phyloP scores from a whole-genome alignment of 345 rosid species.

The Clausena lansium region DNA sequence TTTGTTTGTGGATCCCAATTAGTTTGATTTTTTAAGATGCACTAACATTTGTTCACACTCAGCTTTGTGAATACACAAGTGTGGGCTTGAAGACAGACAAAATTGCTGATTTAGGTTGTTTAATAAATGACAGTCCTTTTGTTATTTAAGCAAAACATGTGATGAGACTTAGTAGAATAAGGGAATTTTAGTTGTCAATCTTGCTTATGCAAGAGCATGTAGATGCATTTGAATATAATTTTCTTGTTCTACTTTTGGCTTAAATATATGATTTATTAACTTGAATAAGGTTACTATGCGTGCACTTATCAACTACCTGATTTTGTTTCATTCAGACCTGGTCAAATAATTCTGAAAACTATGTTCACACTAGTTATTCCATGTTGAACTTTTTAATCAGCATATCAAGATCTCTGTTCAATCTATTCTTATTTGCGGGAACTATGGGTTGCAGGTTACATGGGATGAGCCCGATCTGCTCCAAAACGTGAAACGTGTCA shows the following conservation, averaged over 20 bases:
- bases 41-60: not conserved
- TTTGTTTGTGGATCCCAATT: not conserved
- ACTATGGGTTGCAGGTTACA: constrained; percentile 39
- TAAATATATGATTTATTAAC: not conserved
- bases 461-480: constrained; percentile 86
- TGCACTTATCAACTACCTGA: not conserved
- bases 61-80: not conserved
- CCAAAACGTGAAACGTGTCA: constrained; percentile 66
- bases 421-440: constrained; percentile 16
- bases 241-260: not conserved
- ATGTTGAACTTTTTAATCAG: not conserved
- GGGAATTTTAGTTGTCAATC: not conserved
- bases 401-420: not conserved
- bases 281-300: not conserved
- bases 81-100: not conserved
- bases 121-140: not conserved
- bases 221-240: not conserved
- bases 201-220: not conserved
- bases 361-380: not conserved
- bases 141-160: not conserved
- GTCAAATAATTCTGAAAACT: constrained; percentile 10
- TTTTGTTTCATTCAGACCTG: not conserved
- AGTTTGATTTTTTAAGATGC: not conserved
- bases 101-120: not conserved
- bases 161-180: not conserved